A percentile compares a stretch with the other conserved stretches of the same genome.
These are phyloP conservation scores for Trypanosoma cruzi DNA, from an alignment of 208 protist genomes.

Conservation along the genomic window DNA sequence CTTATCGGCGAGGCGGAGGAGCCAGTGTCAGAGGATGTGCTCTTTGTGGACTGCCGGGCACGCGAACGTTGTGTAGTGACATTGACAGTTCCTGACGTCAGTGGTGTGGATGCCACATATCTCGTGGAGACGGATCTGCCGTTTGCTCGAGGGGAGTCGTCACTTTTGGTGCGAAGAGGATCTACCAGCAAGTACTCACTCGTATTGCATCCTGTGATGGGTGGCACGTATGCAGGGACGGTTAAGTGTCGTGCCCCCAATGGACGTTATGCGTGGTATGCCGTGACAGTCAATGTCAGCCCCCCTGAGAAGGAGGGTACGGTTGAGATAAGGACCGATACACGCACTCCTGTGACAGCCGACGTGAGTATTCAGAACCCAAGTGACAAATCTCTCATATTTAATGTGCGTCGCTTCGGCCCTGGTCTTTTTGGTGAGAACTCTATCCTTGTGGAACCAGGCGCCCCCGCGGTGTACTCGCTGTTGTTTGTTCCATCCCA, in stretches of 20 bases:
- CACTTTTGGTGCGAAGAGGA: slow-evolving; percentile 55
- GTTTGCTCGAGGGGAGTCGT: slow-evolving; percentile 71
- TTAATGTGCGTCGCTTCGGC: slow-evolving; percentile 79
- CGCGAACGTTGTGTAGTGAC: slow-evolving; percentile 56
- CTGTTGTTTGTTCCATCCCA: slow-evolving; percentile 87
- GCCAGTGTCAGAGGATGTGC: slow-evolving; percentile 86
- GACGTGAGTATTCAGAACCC: slow-evolving; percentile 91
- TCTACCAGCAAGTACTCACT: slow-evolving; percentile 77
- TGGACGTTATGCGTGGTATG: slow-evolving; percentile 93
- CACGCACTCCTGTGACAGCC: slow-evolving; percentile 83
- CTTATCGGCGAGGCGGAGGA: slow-evolving; percentile 85
- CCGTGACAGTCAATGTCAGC: slow-evolving; percentile 74
- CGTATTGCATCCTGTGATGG: slow-evolving; percentile 67
- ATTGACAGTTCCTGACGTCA: slow-evolving; percentile 83
- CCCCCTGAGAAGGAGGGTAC: slow-evolving; percentile 88
- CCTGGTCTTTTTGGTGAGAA: slow-evolving; percentile 80
- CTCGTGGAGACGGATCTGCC: slow-evolving; percentile 86
- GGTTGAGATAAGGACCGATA: slow-evolving; percentile 76
- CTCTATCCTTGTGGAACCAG: slow-evolving; percentile 54
- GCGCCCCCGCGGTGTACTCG: slow-evolving; percentile 57
- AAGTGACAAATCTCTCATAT: slow-evolving; percentile 60
- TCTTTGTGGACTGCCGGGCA: slow-evolving; percentile 82
- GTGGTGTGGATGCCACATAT: slow-evolving; percentile 63
- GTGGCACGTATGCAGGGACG: slow-evolving; percentile 83
- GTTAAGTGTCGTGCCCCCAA: slow-evolving; percentile 81